phyloP scores from a whole-genome alignment of 441 rosid genomes.

The Erysimum cheiri region DNA sequence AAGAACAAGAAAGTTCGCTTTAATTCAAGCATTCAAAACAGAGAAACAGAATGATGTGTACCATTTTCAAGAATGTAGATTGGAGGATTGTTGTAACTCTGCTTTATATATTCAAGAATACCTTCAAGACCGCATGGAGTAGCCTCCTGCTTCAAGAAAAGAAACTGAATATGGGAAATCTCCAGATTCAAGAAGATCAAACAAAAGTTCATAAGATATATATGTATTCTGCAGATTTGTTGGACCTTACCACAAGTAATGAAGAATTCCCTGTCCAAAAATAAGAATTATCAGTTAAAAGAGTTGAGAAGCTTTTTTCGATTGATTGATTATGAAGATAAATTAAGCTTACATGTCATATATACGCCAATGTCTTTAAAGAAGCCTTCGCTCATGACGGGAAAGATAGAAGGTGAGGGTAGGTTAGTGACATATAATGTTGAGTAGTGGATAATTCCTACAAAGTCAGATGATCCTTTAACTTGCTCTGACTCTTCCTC shows the following conservation, averaged over 20 bases:
- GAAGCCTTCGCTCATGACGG: conserved; percentile 41
- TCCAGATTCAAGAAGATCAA: neutral
- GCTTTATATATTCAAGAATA: conserved; percentile 60
- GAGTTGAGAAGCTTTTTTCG: neutral
- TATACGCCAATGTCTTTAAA: conserved; percentile 49
- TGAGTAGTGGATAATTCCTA: conserved; percentile 62
- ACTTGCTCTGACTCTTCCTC: conserved; percentile 52
- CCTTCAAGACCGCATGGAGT: conserved; percentile 59
- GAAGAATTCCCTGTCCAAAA: conserved; percentile 30
- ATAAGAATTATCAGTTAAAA: neutral
- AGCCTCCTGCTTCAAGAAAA: conserved; percentile 48
- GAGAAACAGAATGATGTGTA: too few relatives aligned
- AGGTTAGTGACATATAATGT: conserved; percentile 39
- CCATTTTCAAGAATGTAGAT: conserved; percentile 81
- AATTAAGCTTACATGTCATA: conserved; percentile 43
- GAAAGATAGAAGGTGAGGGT: conserved; percentile 40
- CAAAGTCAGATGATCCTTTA: conserved; percentile 65
- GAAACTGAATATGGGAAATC: neutral
- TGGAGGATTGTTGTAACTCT: conserved; percentile 69
- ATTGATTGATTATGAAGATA: neutral
- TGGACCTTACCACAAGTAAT: neutral
- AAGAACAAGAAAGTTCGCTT: neutral
- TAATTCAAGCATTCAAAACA: too few relatives aligned
- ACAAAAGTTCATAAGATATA: neutral
- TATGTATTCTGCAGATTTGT: neutral